Percentiles rank a stretch among this genome's conserved stretches.
These are phyloP conservation scores for Zancudomyces culisetae DNA, from an alignment of 371 early-diverging fungal species.

Conservation along the genomic window DNA sequence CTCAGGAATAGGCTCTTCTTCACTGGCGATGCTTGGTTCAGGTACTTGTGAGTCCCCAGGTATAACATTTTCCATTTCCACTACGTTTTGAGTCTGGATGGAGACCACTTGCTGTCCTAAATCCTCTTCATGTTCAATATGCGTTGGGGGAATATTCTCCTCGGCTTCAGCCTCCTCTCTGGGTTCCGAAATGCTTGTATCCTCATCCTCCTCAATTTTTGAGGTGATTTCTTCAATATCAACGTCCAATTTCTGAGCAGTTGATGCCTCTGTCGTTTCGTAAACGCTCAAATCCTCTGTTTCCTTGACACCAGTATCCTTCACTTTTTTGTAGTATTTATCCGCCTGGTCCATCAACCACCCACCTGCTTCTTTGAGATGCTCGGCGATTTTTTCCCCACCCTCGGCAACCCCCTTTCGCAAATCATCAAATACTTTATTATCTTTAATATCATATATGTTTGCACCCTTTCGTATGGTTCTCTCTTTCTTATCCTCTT, in stretches of 20 bases:
- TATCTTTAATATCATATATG: neutral
- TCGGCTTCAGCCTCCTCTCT: too few relatives aligned
- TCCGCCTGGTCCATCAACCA: neutral
- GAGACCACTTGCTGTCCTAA: neutral
- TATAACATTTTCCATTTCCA: neutral
- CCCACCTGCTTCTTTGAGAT: neutral
- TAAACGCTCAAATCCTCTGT: neutral
- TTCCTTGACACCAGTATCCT: neutral
- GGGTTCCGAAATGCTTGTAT: neutral
- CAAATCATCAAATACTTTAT: neutral
- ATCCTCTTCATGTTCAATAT: slow-evolving; percentile 1
- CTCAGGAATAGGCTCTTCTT: neutral
- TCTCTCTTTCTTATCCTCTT: too few relatives aligned
- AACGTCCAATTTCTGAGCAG: too few relatives aligned
- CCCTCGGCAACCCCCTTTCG: neutral
- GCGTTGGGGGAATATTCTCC: too few relatives aligned
- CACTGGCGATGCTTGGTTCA: neutral
- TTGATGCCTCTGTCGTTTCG: neutral
- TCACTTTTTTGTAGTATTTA: neutral
- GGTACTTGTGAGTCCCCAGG: neutral
- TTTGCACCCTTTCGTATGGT: neutral
- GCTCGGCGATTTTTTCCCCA: neutral
- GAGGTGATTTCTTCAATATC: too few relatives aligned
- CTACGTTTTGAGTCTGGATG: neutral
- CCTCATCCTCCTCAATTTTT: neutral